Percentiles rank a stretch among this genome's conserved stretches.
Evolutionary conservation across 257 asterid genomes (phyloP).

Genomic region (Ballota nigra): DNA sequence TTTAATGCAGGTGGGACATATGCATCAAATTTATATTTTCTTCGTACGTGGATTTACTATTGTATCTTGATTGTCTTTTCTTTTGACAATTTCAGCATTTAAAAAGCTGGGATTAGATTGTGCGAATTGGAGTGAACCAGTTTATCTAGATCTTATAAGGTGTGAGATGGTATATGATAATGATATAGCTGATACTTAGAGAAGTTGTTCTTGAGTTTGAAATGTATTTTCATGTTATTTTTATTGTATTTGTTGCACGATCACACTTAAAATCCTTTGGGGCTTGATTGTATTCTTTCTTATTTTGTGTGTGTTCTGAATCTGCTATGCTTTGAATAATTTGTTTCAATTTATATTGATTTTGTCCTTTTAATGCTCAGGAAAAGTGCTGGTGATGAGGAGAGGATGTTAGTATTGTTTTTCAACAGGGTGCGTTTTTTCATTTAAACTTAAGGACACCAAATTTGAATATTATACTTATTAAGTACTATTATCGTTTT

Average conservation of each 20-base stretch:
- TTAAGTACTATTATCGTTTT: not conserved
- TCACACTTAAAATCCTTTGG: not conserved
- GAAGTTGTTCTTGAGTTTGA: constrained; percentile 18
- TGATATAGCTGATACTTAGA: not conserved
- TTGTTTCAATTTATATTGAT: not conserved
- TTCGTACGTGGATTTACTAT: not conserved
- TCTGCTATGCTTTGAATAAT: not conserved
- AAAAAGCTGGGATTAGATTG: constrained; percentile 95
- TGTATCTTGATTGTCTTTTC: constrained; percentile 9
- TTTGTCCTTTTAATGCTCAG: constrained; percentile 41
- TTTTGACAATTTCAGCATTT: constrained; percentile 63
- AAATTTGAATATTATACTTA: not conserved
- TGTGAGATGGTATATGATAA: constrained; percentile 27
- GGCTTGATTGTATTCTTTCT: not conserved
- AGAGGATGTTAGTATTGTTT: constrained; percentile 76
- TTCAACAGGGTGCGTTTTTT: constrained; percentile 73
- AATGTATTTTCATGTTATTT: not conserved
- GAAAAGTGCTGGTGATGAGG: constrained; percentile 91
- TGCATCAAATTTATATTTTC: constrained; percentile 11
- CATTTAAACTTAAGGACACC: not conserved
- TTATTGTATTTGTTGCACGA: not conserved
- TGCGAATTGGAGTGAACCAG: constrained; percentile 96
- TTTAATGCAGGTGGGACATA: constrained; percentile 69
- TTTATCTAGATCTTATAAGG: constrained; percentile 87
- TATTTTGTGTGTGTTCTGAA: not conserved